Base-by-base conservation (phyloP, 2,329 filamentous ascomycete species). In the Lachnellula suecica region DNA sequence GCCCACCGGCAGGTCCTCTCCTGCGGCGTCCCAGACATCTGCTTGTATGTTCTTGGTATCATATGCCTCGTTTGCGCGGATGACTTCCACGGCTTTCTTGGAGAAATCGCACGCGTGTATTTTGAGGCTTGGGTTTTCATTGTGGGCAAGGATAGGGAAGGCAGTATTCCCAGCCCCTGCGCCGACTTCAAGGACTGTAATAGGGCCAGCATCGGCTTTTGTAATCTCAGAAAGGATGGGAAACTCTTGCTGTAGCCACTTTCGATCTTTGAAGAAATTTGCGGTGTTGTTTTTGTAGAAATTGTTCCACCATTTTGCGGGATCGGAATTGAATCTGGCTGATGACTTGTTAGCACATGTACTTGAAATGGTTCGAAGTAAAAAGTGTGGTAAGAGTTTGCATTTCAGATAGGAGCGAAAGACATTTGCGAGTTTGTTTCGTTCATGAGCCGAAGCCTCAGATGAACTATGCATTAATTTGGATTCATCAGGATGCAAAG, bases 261-360 rank as follows among this genome's bases (percentile, higher is more conserved):
- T 97, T 59, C 94, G 83, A 68, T 99, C 89, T 74, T 99, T 99
- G 83, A 99, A 99, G 74, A 99, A 99, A 68, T 97, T 97, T 64
- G 87, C 83, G 19, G 89, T 89, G 72, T 99, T 97, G 74, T 97
- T 96, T 73, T 94, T 92, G 78, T 99, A 99, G 74, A 99, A 99
- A 50, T 88, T 75, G 66, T 99, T 94, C 94, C 94, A 99, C 90
- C 91, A 97, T 71, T 91, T 96, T 57, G 90, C 92, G 0, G 94
- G 94, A 59, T 95, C 83, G 42, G 79, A 77, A 69, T 97, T 97
- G 77, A 97, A 97, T 61, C 91, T 88, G 63, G 76, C 84, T 88
- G 65, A 63, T 54, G 47, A 59, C 40, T 49, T 54, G 72, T 82
- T 71, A 80, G 77, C 68, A 56, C 53, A 41, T 17, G 24, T 34